Evolutionary conservation across 306 rosid species (phyloP).

Genomic region (Prunus davidiana): DNA sequence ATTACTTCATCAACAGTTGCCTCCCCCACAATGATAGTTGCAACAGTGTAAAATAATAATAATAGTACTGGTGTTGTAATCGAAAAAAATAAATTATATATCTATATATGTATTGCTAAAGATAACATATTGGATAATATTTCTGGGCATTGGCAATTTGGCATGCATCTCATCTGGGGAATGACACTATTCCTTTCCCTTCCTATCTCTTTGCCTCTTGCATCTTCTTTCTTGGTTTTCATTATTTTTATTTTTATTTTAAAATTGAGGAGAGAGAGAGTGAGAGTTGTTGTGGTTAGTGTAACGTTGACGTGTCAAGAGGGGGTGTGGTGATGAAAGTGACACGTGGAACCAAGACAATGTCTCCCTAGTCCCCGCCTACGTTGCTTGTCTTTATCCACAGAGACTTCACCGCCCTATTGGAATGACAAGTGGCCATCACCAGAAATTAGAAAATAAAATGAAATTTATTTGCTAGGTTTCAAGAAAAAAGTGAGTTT

Average conservation of each 20-base stretch:
- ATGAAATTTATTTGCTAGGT: not conserved
- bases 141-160: not conserved
- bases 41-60: too few relatives aligned
- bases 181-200: not conserved
- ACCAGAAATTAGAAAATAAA: not conserved
- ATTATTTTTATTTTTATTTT: not conserved
- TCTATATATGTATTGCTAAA: too few relatives aligned
- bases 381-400: not conserved
- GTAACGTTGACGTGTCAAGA: constrained; percentile 46
- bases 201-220: not conserved
- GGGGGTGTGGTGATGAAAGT: constrained; percentile 31
- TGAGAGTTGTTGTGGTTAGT: not conserved
- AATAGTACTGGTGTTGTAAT: too few relatives aligned
- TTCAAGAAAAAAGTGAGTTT: not conserved
- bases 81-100: too few relatives aligned
- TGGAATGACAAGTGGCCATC: not conserved
- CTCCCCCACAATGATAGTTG: too few relatives aligned
- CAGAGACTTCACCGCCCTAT: not conserved
- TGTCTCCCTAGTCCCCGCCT: not conserved
- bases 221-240: not conserved
- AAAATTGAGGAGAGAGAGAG: not conserved
- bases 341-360: constrained; percentile 23
- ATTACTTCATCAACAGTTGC: too few relatives aligned
- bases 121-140: too few relatives aligned
- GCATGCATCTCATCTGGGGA: not conserved